These are phyloP conservation scores for Nannizziopsis arthrosporioides DNA, from an alignment of 2,329 filamentous ascomycete genomes.

Conservation along the genomic window DNA sequence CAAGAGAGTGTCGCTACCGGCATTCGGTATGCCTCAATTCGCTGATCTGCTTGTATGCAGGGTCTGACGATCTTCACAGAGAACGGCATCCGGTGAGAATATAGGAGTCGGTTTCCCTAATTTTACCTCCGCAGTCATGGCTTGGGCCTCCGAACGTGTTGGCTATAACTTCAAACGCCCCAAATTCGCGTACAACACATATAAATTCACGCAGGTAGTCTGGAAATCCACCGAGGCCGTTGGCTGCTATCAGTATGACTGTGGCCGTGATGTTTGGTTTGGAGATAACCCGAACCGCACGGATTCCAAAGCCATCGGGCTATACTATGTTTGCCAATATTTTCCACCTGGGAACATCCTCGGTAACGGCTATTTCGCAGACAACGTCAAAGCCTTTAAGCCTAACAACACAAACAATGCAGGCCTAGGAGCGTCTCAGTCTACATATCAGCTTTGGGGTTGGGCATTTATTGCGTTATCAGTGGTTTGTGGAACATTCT, in stretches of 20 bases:
- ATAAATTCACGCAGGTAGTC: conserved; percentile 63
- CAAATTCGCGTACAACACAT: conserved; percentile 31
- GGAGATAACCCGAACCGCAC: conserved; percentile 40
- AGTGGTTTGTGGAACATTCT: too few relatives aligned
- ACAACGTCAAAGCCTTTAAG: conserved; percentile 11
- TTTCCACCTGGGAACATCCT: conserved; percentile 54
- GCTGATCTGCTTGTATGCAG: neutral
- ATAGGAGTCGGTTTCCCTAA: conserved; percentile 56
- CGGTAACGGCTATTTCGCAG: conserved; percentile 17
- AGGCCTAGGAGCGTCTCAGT: neutral
- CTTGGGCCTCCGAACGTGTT: conserved; percentile 52
- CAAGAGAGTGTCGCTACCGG: conserved; percentile 32
- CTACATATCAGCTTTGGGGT: neutral
- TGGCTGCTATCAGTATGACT: conserved; percentile 43
- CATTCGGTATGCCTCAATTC: conserved; percentile 26
- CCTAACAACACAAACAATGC: neutral
- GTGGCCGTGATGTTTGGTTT: conserved; percentile 18
- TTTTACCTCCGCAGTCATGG: conserved; percentile 47
- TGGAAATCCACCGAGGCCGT: conserved; percentile 53
- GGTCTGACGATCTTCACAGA: neutral
- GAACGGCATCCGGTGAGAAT: conserved; percentile 51
- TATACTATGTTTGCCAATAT: conserved; percentile 61
- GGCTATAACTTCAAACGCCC: conserved; percentile 49
- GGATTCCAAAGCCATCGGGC: conserved; percentile 41
- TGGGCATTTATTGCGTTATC: too few relatives aligned